Evolutionary conservation across 345 rosid genomes (phyloP).

Genomic region (Populus nigra): DNA sequence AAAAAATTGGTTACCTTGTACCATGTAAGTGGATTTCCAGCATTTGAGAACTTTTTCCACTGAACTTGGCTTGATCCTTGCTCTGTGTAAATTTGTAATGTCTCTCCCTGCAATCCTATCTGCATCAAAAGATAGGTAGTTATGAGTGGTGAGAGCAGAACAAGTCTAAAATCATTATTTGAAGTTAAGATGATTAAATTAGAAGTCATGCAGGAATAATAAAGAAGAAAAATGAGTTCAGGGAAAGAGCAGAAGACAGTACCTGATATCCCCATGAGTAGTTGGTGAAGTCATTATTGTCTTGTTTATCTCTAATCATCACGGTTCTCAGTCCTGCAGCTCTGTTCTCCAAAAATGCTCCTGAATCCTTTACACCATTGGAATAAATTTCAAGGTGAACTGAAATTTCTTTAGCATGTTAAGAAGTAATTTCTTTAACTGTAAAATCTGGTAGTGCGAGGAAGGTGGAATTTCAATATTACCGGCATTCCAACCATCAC

Average conservation of each 20-base stretch:
- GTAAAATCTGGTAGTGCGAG: too few relatives aligned
- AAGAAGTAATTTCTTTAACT: too few relatives aligned
- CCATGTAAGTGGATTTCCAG: constrained; percentile 59
- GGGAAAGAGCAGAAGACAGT: background rate
- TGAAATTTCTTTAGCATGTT: too few relatives aligned
- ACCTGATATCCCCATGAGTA: constrained; percentile 77
- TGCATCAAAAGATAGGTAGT: constrained; percentile 10
- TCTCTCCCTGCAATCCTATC: constrained; percentile 77
- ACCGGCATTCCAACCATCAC: constrained; percentile 87
- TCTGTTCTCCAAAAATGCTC: constrained; percentile 63
- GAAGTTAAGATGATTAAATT: too few relatives aligned
- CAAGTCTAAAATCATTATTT: too few relatives aligned
- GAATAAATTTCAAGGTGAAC: background rate
- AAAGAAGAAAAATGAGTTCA: background rate
- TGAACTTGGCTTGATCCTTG: constrained; percentile 42
- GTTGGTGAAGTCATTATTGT: constrained; percentile 38
- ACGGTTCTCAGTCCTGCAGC: constrained; percentile 50
- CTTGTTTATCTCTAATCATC: constrained; percentile 24
- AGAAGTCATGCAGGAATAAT: too few relatives aligned
- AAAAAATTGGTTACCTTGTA: constrained; percentile 54
- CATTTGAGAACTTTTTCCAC: constrained; percentile 46
- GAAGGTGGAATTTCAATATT: constrained; percentile 1
- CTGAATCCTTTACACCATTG: constrained; percentile 49
- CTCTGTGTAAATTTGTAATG: constrained; percentile 40
- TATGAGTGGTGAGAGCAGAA: too few relatives aligned